Conservation (phyloP, 805 yeast species). For the Wickerhamomyces hampshirensis region DNA sequence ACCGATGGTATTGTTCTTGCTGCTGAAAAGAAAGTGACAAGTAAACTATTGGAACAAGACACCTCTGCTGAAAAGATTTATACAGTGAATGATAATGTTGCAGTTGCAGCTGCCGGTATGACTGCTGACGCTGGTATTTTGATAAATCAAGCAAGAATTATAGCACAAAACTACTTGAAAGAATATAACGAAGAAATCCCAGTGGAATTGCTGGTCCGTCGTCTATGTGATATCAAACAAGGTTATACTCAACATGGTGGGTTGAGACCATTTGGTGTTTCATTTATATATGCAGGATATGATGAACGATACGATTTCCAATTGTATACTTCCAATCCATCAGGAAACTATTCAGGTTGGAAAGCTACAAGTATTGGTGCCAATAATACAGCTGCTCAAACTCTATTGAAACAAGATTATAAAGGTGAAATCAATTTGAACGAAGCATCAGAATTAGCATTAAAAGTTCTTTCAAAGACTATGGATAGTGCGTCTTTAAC, state of each 20-base stretch:
- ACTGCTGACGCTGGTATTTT: conserved; percentile 94
- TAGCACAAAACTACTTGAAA: conserved; percentile 80
- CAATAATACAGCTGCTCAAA: conserved; percentile 93
- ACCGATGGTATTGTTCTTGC: conserved; percentile 90
- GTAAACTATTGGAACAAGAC: conserved; percentile 90
- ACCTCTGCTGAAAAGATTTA: conserved; percentile 91
- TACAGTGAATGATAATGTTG: conserved; percentile 71
- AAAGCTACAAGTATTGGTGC: conserved; percentile 97
- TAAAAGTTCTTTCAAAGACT: conserved; percentile 89
- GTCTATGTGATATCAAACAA: conserved; percentile 90
- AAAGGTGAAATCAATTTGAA: conserved; percentile 69
- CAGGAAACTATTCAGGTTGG: conserved; percentile 98
- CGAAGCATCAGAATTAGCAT: conserved; percentile 82
- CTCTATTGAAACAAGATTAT: conserved; percentile 90
- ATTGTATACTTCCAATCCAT: conserved; percentile 91
- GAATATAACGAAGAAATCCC: conserved; percentile 91
- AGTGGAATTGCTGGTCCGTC: conserved; percentile 83
- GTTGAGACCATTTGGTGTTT: conserved; percentile 95
- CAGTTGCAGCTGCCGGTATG: conserved; percentile 97
- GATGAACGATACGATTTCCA: conserved; percentile 90
- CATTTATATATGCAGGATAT: conserved; percentile 92
- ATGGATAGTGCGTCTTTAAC: conserved; percentile 85
- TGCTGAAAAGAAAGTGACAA: conserved; percentile 93
- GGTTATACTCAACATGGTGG: conserved; percentile 99
- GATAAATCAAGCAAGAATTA: conserved; percentile 78